A percentile compares a stretch with the other conserved stretches of the same genome.
These are phyloP conservation scores for Paxillus involutus DNA, from an alignment of 768 basidiomycete species.

Conservation along the genomic window DNA sequence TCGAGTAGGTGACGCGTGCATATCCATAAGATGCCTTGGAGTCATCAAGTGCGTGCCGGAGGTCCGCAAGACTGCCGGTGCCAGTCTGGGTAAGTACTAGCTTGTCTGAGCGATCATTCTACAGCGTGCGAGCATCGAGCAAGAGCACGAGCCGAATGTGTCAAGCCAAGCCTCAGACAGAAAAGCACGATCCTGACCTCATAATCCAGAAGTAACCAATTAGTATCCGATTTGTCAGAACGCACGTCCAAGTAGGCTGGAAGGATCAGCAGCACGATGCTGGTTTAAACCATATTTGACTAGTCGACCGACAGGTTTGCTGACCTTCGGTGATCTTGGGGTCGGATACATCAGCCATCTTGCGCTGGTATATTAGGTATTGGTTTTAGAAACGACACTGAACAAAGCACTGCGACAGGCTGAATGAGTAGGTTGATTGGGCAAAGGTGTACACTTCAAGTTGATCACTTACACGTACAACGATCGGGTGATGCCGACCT, in stretches of 20 bases:
- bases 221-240: constrained; percentile 79
- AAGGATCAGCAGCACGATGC: constrained; percentile 27
- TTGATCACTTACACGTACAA: too few species aligned
- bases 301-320: constrained; percentile 15
- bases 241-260: constrained; percentile 88
- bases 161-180: constrained; percentile 7
- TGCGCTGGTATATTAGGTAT: neutral
- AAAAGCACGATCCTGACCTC: constrained; percentile 46
- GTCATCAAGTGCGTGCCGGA: constrained; percentile 69
- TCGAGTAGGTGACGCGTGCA: constrained; percentile 78
- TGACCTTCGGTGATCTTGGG: constrained; percentile 71
- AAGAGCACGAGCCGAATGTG: constrained; percentile 11
- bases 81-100: constrained; percentile 78
- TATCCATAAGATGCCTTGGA: constrained; percentile 83
- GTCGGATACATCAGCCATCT: constrained; percentile 81
- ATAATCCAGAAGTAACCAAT: constrained; percentile 91
- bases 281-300: constrained; percentile 14
- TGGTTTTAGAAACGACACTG: neutral
- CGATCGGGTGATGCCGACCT: constrained; percentile 22
- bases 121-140: constrained; percentile 12
- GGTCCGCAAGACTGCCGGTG: constrained; percentile 74
- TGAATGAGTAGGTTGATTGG: neutral
- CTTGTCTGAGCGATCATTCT: constrained; percentile 79
- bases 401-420: neutral
- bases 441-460: neutral